These are phyloP conservation scores for Orobanche coerulescens DNA, from an alignment of 257 asterid genomes.

Conservation along the genomic window DNA sequence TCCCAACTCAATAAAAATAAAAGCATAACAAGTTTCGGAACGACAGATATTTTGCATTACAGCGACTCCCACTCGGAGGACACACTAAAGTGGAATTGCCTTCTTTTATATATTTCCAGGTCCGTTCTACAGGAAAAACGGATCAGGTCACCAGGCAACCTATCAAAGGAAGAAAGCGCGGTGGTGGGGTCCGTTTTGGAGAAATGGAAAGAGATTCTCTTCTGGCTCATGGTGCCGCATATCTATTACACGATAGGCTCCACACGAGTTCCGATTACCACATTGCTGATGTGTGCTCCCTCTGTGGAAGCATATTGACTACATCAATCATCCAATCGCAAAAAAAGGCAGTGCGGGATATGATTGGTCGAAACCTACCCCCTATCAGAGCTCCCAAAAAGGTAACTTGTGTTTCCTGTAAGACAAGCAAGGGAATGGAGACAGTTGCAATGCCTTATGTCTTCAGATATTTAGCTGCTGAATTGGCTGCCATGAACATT, in stretches of 20 bases:
- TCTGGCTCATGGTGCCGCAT: constrained; percentile 94
- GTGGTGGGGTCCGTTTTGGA: constrained; percentile 96
- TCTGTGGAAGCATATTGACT: constrained; percentile 80
- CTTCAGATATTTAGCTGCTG: constrained; percentile 82
- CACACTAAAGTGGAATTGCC: too few species aligned
- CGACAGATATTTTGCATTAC: too few species aligned
- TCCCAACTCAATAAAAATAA: not conserved
- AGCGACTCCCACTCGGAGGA: too few species aligned
- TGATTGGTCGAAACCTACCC: constrained; percentile 38
- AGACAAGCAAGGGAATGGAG: constrained; percentile 87
- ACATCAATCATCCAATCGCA: constrained; percentile 48
- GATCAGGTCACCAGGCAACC: constrained; percentile 92
- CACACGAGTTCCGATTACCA: constrained; percentile 90
- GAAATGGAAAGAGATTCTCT: constrained; percentile 99
- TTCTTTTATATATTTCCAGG: constrained; percentile 35
- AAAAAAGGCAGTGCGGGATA: constrained; percentile 38
- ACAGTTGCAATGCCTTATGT: constrained; percentile 96
- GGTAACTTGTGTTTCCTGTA: constrained; percentile 59
- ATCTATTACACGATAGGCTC: constrained; percentile 85
- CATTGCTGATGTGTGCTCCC: constrained; percentile 81
- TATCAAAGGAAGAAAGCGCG: constrained; percentile 89
- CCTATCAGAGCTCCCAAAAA: constrained; percentile 53
- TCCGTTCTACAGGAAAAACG: constrained; percentile 82
- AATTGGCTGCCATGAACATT: constrained; percentile 91
- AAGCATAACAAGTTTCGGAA: not conserved